Conservation (phyloP, 345 rosid species). For the Syzygium aromaticum region DNA sequence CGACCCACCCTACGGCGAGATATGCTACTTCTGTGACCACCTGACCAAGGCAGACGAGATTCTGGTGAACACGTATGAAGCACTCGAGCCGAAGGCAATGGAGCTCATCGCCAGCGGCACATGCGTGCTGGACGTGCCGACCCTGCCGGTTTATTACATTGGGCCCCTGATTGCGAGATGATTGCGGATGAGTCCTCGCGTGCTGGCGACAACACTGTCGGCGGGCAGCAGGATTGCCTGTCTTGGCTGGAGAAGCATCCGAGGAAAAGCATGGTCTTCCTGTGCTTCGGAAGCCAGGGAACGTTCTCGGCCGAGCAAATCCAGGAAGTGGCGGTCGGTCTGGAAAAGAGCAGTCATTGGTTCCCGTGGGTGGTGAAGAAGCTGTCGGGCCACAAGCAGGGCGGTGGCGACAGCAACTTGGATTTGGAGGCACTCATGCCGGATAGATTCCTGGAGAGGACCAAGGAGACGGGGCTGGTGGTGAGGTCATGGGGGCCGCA, state of each 20-base stretch:
- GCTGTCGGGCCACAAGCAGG: background rate
- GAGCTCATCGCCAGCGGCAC: background rate
- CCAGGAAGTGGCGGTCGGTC: slow-evolving; percentile 9
- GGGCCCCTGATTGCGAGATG: slow-evolving; percentile 1
- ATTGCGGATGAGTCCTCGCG: background rate
- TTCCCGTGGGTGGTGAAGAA: slow-evolving; percentile 15
- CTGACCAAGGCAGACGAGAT: slow-evolving; percentile 6
- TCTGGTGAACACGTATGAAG: slow-evolving; percentile 12
- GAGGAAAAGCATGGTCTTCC: slow-evolving; percentile 6
- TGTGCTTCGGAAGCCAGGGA: slow-evolving; percentile 13
- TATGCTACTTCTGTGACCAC: background rate
- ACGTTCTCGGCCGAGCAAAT: background rate
- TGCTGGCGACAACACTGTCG: background rate
- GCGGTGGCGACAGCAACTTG: background rate
- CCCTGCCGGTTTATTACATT: slow-evolving; percentile 2
- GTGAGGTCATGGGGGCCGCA: slow-evolving; percentile 10
- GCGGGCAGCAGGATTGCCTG: background rate
- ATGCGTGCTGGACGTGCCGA: background rate
- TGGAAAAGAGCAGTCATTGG: slow-evolving; percentile 7
- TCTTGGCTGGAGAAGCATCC: slow-evolving; percentile 12
- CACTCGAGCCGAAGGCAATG: slow-evolving; percentile 4
- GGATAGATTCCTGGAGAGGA: slow-evolving; percentile 6
- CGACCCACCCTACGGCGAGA: background rate
- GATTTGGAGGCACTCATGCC: background rate
- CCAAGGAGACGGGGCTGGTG: background rate